Percentiles rank a stretch among this genome's conserved stretches.
These are phyloP conservation scores for Datura wrightii DNA, from an alignment of 257 asterid genomes.

Conservation along the genomic window DNA sequence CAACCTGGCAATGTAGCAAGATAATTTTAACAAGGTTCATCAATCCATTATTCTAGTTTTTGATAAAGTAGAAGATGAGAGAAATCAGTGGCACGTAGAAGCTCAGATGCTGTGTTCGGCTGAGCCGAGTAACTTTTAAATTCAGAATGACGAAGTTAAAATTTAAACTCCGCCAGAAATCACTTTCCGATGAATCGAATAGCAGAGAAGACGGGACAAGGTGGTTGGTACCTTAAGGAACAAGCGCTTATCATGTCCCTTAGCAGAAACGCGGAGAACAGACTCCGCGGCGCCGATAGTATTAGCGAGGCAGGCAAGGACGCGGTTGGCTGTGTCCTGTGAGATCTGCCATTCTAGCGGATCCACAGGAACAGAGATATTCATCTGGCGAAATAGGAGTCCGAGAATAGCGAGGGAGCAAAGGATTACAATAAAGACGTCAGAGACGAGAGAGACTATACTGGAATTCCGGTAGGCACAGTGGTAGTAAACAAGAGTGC, in stretches of 20 bases:
- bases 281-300: conserved; percentile 98
- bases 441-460: conserved; percentile 77
- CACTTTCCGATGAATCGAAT: not conserved
- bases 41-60: not conserved
- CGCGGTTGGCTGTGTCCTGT: conserved; percentile 76
- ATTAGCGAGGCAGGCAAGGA: conserved; percentile 90
- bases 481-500: conserved; percentile 87
- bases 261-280: conserved; percentile 97
- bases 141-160: too few species aligned
- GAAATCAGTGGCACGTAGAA: not conserved
- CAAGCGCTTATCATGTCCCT: conserved; percentile 94
- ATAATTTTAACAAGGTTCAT: not conserved
- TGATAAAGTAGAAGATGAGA: not conserved
- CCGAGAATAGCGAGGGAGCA: conserved; percentile 95
- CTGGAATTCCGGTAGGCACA: conserved; percentile 84
- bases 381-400: conserved; percentile 96
- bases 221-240: conserved; percentile 68
- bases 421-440: conserved; percentile 84
- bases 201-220: not conserved
- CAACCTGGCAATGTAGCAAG: conserved; percentile 54
- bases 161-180: not conserved
- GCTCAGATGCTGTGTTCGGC: not conserved
- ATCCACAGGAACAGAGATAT: conserved; percentile 91
- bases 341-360: conserved; percentile 99
- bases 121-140: not conserved